A percentile compares a stretch with the other conserved stretches of the same genome.
phyloP scores from a whole-genome alignment of 1,139 yeast genomes.

The Candida sp. region DNA sequence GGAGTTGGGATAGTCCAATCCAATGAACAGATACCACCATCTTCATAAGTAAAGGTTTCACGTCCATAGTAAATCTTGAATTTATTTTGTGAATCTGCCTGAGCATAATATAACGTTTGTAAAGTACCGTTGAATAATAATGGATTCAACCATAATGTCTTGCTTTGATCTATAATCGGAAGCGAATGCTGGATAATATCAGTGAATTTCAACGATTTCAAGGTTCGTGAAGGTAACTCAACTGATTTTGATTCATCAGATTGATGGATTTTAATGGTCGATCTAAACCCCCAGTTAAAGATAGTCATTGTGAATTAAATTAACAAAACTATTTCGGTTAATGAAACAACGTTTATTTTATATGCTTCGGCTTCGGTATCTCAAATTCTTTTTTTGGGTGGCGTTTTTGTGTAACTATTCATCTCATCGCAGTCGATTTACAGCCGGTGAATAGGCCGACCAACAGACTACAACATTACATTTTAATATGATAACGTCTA shows the following conservation, averaged over 20 bases:
- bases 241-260: conserved; percentile 15
- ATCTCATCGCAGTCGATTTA: not conserved
- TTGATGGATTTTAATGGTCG: conserved; percentile 28
- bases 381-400: not conserved
- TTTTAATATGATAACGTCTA: not conserved
- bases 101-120: conserved; percentile 69
- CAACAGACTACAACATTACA: too few relatives aligned
- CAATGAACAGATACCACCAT: conserved; percentile 69
- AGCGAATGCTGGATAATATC: conserved; percentile 21
- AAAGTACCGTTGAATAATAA: conserved; percentile 66
- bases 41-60: conserved; percentile 56
- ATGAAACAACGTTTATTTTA: not conserved
- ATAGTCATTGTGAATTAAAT: conserved; percentile 13
- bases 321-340: too few relatives aligned
- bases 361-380: too few relatives aligned
- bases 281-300: conserved; percentile 38
- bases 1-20: conserved; percentile 69
- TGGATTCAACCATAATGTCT: conserved; percentile 58
- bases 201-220: conserved; percentile 14
- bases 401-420: not conserved
- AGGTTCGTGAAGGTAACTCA: conserved; percentile 13
- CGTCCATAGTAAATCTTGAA: conserved; percentile 75
- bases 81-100: conserved; percentile 48
- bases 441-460: too few relatives aligned
- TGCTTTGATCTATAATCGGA: conserved; percentile 22